Conservation (phyloP, 2,329 filamentous ascomycete genomes). For the Trematosphaeria pertusa region DNA sequence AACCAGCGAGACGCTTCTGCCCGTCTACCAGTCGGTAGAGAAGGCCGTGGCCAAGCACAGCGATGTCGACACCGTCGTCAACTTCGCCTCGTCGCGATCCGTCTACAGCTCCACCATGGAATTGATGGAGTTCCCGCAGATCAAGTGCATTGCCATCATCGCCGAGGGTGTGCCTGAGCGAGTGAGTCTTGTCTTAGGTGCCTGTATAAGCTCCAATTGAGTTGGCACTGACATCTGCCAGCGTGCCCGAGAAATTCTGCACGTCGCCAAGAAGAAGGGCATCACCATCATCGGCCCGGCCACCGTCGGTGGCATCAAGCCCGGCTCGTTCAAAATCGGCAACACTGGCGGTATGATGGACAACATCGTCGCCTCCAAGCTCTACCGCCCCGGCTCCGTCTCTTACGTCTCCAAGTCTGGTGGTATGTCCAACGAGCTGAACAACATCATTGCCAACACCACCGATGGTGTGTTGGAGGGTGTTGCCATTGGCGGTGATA, state of each 20-base stretch:
- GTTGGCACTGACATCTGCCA: slow-evolving; percentile 47
- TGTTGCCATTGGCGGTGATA: slow-evolving; percentile 98
- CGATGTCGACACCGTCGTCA: slow-evolving; percentile 97
- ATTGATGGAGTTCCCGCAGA: slow-evolving; percentile 94
- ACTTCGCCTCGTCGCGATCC: slow-evolving; percentile 98
- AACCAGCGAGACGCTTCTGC: slow-evolving; percentile 97
- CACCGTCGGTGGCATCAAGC: slow-evolving; percentile 99
- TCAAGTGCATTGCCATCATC: slow-evolving; percentile 99
- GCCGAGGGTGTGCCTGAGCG: slow-evolving; percentile 98
- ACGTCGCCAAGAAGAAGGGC: slow-evolving; percentile 97
- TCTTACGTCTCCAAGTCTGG: slow-evolving; percentile 99
- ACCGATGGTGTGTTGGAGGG: slow-evolving; percentile 99
- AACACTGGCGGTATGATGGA: slow-evolving; percentile 99
- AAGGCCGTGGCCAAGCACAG: slow-evolving; percentile 97
- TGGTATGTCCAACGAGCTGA: slow-evolving; percentile 99
- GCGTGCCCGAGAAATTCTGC: slow-evolving; percentile 97
- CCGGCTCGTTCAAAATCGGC: slow-evolving; percentile 98
- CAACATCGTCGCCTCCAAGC: slow-evolving; percentile 99
- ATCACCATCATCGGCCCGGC: slow-evolving; percentile 98
- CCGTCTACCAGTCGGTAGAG: slow-evolving; percentile 92
- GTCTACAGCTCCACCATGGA: slow-evolving; percentile 99
- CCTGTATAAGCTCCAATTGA: background rate
- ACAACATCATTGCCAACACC: slow-evolving; percentile 97
- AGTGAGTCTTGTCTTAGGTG: slow-evolving; percentile 63
- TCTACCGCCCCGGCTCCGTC: slow-evolving; percentile 98